Conservation (phyloP, 2,329 filamentous ascomycete species). For the Chaetomium olivaceum region DNA sequence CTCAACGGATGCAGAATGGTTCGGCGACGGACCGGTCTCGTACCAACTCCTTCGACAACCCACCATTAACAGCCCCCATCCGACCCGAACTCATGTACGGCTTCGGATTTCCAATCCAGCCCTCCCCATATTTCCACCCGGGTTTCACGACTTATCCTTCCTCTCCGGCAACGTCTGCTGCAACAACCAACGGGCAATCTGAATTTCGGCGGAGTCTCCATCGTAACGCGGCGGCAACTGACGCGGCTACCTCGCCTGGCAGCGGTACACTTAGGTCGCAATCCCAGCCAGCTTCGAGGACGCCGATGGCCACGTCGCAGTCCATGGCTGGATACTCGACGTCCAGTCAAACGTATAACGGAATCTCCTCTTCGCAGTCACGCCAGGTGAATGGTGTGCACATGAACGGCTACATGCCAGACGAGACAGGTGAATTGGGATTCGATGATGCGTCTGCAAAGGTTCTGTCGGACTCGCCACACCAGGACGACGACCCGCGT, state of each 20-base stretch:
- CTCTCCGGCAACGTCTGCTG: slow-evolving; percentile 51
- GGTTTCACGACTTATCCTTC: slow-evolving; percentile 57
- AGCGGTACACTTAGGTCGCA: slow-evolving; percentile 63
- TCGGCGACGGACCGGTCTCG: slow-evolving; percentile 53
- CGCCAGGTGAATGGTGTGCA: slow-evolving; percentile 51
- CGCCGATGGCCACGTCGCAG: slow-evolving; percentile 39
- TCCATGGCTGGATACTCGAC: slow-evolving; percentile 36
- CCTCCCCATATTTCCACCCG: slow-evolving; percentile 48
- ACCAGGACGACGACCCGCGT: slow-evolving; percentile 49
- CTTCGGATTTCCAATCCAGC: slow-evolving; percentile 47
- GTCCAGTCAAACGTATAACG: slow-evolving; percentile 41
- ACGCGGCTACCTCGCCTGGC: slow-evolving; percentile 49
- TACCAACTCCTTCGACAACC: slow-evolving; percentile 64
- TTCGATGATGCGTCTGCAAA: slow-evolving; percentile 48
- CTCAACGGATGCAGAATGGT: slow-evolving; percentile 45
- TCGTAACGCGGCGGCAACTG: slow-evolving; percentile 52
- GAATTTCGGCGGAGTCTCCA: slow-evolving; percentile 61
- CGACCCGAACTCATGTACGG: slow-evolving; percentile 56
- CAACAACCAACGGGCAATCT: slow-evolving; percentile 40
- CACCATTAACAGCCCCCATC: slow-evolving; percentile 59
- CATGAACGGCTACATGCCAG: slow-evolving; percentile 58
- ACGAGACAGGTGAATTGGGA: slow-evolving; percentile 50
- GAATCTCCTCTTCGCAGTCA: slow-evolving; percentile 39
- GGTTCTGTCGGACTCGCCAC: slow-evolving; percentile 47
- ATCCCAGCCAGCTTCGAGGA: slow-evolving; percentile 63